Evolutionary conservation across 2,329 filamentous ascomycete species (phyloP).

Genomic region (Trichoderma afroharzianum): DNA sequence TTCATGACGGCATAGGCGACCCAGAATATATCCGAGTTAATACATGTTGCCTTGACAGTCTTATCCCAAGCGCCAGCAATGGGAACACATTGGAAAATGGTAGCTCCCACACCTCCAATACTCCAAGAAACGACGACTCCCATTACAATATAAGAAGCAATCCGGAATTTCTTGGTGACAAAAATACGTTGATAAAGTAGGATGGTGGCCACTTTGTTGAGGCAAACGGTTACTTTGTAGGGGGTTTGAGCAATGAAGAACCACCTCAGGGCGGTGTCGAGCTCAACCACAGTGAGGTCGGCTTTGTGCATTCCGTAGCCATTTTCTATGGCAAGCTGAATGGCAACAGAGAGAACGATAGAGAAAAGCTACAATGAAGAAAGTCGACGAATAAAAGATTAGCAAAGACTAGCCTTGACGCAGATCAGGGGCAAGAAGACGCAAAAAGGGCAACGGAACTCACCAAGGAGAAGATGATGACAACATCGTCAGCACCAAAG

Average conservation of each 20-base stretch:
- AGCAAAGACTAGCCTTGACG: not conserved
- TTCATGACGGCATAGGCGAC: slow-evolving; percentile 41
- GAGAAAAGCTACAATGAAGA: not conserved
- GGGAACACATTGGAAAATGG: slow-evolving; percentile 46
- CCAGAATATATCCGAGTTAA: slow-evolving; percentile 42
- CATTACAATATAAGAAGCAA: slow-evolving; percentile 36
- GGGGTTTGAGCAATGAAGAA: slow-evolving; percentile 47
- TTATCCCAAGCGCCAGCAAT: slow-evolving; percentile 42
- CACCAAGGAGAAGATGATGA: slow-evolving; percentile 36
- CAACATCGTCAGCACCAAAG: slow-evolving; percentile 37
- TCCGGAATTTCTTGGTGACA: slow-evolving; percentile 38
- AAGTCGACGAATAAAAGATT: not conserved
- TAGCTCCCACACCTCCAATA: slow-evolving; percentile 39
- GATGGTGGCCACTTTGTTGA: slow-evolving; percentile 49
- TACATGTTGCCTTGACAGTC: slow-evolving; percentile 36
- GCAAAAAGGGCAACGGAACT: not conserved
- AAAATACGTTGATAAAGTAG: slow-evolving; percentile 50
- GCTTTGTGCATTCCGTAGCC: slow-evolving; percentile 39
- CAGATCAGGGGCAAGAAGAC: too few relatives aligned
- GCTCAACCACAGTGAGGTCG: slow-evolving; percentile 30
- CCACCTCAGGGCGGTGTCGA: slow-evolving; percentile 28
- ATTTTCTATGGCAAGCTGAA: slow-evolving; percentile 30
- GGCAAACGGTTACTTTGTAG: slow-evolving; percentile 48
- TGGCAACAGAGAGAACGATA: slow-evolving; percentile 7
- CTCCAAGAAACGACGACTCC: slow-evolving; percentile 40